Percentiles rank a stretch among this genome's conserved stretches.
These are phyloP conservation scores for Diaporthe capsici DNA, from an alignment of 2,329 filamentous ascomycete genomes.

Conservation along the genomic window DNA sequence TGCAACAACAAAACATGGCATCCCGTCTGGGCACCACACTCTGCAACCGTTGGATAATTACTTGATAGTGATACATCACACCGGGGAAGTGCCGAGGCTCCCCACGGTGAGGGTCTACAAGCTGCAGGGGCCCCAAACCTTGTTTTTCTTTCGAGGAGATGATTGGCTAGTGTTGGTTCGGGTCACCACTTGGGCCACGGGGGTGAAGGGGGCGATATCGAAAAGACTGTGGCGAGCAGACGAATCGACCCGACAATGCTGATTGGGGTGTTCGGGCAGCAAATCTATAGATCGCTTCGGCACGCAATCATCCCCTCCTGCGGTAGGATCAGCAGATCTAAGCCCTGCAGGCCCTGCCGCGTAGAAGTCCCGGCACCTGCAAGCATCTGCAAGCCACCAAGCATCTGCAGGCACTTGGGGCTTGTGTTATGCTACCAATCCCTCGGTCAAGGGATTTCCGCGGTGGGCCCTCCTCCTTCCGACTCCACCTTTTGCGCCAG, in stretches of 20 bases:
- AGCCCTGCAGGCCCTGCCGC: constrained; percentile 10
- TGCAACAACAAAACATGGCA: constrained; percentile 3
- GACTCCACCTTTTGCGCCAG: constrained; percentile 7
- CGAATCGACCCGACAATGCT: background rate
- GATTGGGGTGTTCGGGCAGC: background rate
- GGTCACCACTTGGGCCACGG: background rate
- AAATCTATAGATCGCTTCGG: background rate
- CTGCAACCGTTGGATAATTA: background rate
- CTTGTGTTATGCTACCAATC: background rate
- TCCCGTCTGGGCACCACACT: background rate
- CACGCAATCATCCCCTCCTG: background rate
- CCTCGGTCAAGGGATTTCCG: constrained; percentile 12
- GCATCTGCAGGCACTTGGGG: background rate
- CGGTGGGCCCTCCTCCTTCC: constrained; percentile 11
- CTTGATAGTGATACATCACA: constrained; percentile 11
- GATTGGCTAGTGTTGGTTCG: background rate
- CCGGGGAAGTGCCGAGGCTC: constrained; percentile 19
- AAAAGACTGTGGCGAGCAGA: background rate
- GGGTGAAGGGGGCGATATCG: background rate
- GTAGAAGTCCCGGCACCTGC: constrained; percentile 1
- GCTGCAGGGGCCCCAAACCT: constrained; percentile 12
- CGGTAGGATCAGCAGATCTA: constrained; percentile 5
- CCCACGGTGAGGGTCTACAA: background rate
- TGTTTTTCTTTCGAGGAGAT: background rate
- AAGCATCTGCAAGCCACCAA: no score